Conservation (phyloP, 2,329 filamentous ascomycete species). For the Fusarium sp. region DNA sequence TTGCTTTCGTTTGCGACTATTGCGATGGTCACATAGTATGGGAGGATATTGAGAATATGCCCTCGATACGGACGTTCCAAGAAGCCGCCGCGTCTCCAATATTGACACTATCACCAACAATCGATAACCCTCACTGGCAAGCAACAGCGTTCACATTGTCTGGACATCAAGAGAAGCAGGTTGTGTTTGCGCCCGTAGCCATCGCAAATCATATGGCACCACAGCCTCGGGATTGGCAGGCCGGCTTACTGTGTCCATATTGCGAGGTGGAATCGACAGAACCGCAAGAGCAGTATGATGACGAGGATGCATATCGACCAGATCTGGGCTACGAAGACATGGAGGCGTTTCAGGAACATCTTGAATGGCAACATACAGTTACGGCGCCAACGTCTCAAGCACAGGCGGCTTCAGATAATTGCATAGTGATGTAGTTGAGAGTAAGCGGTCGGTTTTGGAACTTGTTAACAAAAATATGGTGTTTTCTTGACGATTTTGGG, state of each 20-base stretch:
- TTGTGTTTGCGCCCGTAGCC: conserved; percentile 66
- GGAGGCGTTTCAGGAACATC: conserved; percentile 60
- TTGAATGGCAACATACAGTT: conserved; percentile 65
- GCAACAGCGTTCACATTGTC: conserved; percentile 55
- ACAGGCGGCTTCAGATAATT: conserved; percentile 49
- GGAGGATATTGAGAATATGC: conserved; percentile 64
- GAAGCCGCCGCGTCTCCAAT: conserved; percentile 38
- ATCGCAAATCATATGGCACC: conserved; percentile 67
- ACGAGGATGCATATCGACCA: conserved; percentile 59
- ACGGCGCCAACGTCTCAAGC: conserved; percentile 50
- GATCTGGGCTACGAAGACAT: conserved; percentile 62
- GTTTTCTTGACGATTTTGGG: conserved; percentile 9
- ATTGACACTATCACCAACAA: conserved; percentile 38
- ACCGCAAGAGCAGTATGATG: conserved; percentile 56
- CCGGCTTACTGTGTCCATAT: conserved; percentile 62
- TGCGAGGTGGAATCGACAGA: conserved; percentile 63
- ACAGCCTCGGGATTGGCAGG: conserved; percentile 59
- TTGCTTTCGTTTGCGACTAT: conserved; percentile 69
- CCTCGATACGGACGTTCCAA: conserved; percentile 53
- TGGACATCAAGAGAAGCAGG: conserved; percentile 56
- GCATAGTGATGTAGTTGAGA: conserved; percentile 56
- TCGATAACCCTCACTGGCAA: conserved; percentile 59
- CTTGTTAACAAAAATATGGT: background rate
- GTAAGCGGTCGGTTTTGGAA: background rate
- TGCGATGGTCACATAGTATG: conserved; percentile 69